Conservation (phyloP, 2,329 filamentous ascomycete genomes). For the Neonectria neomacrospora region DNA sequence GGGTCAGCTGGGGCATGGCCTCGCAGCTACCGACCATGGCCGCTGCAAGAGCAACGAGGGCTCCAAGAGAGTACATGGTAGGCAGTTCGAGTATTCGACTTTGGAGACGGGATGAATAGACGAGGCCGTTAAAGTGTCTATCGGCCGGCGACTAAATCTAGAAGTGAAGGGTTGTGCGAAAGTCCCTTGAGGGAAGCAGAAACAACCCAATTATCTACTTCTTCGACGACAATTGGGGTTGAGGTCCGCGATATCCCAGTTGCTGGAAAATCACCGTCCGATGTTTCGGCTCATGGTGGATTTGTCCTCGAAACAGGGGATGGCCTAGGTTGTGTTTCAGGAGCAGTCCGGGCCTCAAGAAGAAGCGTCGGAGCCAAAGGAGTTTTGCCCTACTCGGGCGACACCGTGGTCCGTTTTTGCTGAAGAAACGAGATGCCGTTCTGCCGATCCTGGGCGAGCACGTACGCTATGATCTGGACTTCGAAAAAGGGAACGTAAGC, state of each 20-base stretch:
- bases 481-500: background rate
- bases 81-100: background rate
- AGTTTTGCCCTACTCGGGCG: background rate
- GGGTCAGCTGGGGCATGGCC: constrained; percentile 19
- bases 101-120: background rate
- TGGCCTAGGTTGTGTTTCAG: constrained; percentile 17
- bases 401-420: constrained; percentile 1
- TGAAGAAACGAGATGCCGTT: constrained; percentile 5
- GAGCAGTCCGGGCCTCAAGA: background rate
- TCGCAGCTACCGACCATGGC: constrained; percentile 24
- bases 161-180: background rate
- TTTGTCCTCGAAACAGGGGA: constrained; percentile 17
- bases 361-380: background rate
- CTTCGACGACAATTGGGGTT: background rate
- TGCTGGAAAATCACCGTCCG: constrained; percentile 7
- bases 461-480: background rate
- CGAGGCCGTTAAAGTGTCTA: background rate
- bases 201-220: background rate
- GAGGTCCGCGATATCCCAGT: background rate
- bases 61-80: constrained; percentile 25
- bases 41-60: constrained; percentile 28
- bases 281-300: constrained; percentile 9
- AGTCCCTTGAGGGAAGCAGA: background rate
- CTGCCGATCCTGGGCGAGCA: constrained; percentile 5
- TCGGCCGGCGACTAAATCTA: constrained; percentile 12